Conservation (phyloP, 1,139 yeast species). For the Candida mesenterica region DNA sequence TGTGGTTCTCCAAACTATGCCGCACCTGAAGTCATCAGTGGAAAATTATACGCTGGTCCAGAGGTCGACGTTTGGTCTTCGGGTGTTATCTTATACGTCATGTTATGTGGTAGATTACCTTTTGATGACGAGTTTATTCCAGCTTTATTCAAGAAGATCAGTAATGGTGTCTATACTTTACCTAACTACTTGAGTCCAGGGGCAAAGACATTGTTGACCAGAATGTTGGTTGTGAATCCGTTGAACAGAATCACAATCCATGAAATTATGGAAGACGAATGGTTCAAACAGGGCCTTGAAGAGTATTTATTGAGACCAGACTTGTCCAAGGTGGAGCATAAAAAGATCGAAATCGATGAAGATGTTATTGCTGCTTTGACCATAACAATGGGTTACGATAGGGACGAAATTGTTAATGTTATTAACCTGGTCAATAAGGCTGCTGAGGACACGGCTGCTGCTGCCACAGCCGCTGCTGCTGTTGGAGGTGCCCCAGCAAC, state of each 20-base stretch:
- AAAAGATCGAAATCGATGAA: slow-evolving; percentile 62
- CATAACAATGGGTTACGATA: slow-evolving; percentile 89
- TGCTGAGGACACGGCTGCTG: slow-evolving; percentile 15
- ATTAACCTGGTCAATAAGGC: slow-evolving; percentile 48
- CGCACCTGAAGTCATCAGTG: slow-evolving; percentile 97
- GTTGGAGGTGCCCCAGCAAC: background rate
- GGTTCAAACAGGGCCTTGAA: slow-evolving; percentile 87
- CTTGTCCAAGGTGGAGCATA: slow-evolving; percentile 40
- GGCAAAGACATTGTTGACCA: slow-evolving; percentile 79
- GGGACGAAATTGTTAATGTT: slow-evolving; percentile 81
- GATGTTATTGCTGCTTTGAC: slow-evolving; percentile 77
- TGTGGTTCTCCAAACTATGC: slow-evolving; percentile 99
- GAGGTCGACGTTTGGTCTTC: slow-evolving; percentile 99
- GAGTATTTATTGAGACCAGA: slow-evolving; percentile 79
- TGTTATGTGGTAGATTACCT: slow-evolving; percentile 96
- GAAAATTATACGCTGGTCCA: slow-evolving; percentile 96
- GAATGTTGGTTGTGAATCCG: slow-evolving; percentile 96
- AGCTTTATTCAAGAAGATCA: slow-evolving; percentile 88
- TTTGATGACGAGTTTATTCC: slow-evolving; percentile 98
- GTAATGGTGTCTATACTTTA: slow-evolving; percentile 90
- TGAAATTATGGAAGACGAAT: slow-evolving; percentile 92
- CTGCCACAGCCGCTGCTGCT: slow-evolving; percentile 25
- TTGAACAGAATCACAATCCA: slow-evolving; percentile 91
- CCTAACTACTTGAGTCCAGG: slow-evolving; percentile 89
- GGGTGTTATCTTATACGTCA: slow-evolving; percentile 93